These are phyloP conservation scores for Candolleomyces eurysporus DNA, from an alignment of 768 basidiomycete genomes.

Conservation along the genomic window DNA sequence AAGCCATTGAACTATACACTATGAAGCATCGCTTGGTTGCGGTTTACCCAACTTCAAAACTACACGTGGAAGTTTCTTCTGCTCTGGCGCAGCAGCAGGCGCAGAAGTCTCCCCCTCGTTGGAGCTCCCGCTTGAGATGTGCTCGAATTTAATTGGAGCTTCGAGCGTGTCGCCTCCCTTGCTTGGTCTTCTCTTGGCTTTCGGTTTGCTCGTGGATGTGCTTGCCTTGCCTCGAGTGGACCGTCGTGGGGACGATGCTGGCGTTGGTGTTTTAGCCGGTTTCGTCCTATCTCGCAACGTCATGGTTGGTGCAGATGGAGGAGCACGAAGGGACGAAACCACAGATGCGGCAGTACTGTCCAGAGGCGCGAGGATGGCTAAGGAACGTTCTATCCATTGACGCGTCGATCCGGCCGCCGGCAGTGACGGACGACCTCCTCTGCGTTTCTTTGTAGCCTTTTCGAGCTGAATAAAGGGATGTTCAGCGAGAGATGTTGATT, in stretches of 20 bases:
- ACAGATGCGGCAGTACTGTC: conserved; percentile 26
- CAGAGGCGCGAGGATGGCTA: conserved; percentile 47
- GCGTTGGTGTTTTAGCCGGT: conserved; percentile 27
- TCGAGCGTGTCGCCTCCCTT: background rate
- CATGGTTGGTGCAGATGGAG: conserved; percentile 35
- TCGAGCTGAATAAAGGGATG: conserved; percentile 48
- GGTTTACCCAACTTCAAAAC: conserved; percentile 49
- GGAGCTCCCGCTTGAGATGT: conserved; percentile 12
- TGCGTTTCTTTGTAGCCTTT: conserved; percentile 59
- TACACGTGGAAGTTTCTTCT: conserved; percentile 53
- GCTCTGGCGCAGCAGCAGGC: conserved; percentile 8
- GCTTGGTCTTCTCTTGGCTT: conserved; percentile 2
- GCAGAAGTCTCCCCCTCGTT: conserved; percentile 11
- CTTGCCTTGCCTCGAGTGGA: conserved; percentile 6
- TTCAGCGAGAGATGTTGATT: background rate
- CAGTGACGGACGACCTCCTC: conserved; percentile 46
- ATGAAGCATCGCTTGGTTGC: conserved; percentile 27
- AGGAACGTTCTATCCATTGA: conserved; percentile 58
- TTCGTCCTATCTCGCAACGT: conserved; percentile 55
- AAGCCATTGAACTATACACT: background rate
- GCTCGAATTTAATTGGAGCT: background rate
- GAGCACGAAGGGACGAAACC: conserved; percentile 11
- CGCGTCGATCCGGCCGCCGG: conserved; percentile 31
- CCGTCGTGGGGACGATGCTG: background rate
- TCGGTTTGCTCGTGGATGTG: background rate